A percentile compares a stretch with the other conserved stretches of the same genome.
Evolutionary conservation across 345 rosid species (phyloP).

Genomic region (Arabis hirsuta): DNA sequence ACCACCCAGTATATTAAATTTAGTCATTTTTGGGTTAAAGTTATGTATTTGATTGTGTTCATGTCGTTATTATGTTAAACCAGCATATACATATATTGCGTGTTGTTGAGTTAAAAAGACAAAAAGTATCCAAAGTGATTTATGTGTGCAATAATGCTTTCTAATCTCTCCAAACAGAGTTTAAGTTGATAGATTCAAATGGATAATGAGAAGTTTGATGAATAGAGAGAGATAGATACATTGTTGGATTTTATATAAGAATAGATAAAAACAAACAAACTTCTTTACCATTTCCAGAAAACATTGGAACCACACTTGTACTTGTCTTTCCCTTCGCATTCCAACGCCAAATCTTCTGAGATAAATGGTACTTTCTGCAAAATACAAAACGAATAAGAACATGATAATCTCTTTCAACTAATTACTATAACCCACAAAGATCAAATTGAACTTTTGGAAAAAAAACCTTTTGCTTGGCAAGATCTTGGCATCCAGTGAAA

Average conservation of each 20-base stretch:
- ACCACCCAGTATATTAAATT: too few relatives aligned
- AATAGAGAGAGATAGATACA: slow-evolving; percentile 45
- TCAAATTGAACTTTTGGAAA: not conserved
- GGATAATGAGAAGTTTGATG: slow-evolving; percentile 22
- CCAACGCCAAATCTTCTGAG: slow-evolving; percentile 80
- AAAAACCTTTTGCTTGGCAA: slow-evolving; percentile 91
- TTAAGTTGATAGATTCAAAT: slow-evolving; percentile 33
- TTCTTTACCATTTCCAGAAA: slow-evolving; percentile 95
- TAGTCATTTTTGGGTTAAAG: not conserved
- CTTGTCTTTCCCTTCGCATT: slow-evolving; percentile 96
- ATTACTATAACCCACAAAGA: not conserved
- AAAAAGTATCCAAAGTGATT: not conserved
- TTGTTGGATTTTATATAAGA: slow-evolving; percentile 36
- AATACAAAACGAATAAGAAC: not conserved
- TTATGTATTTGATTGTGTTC: not conserved
- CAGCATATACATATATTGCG: too few relatives aligned
- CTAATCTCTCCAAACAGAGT: slow-evolving; percentile 6
- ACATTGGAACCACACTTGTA: slow-evolving; percentile 98
- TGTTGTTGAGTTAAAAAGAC: too few relatives aligned
- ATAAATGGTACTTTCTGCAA: slow-evolving; percentile 94
- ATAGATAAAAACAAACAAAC: slow-evolving; percentile 17
- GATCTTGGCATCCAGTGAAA: slow-evolving; percentile 99
- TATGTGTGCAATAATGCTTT: slow-evolving; percentile 1
- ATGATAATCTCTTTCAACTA: slow-evolving; percentile 14
- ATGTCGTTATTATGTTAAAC: too few relatives aligned